Evolutionary conservation across 495 filamentous ascomycete genomes (phyloP).

Genomic region (Aspergillus conjunctus): DNA sequence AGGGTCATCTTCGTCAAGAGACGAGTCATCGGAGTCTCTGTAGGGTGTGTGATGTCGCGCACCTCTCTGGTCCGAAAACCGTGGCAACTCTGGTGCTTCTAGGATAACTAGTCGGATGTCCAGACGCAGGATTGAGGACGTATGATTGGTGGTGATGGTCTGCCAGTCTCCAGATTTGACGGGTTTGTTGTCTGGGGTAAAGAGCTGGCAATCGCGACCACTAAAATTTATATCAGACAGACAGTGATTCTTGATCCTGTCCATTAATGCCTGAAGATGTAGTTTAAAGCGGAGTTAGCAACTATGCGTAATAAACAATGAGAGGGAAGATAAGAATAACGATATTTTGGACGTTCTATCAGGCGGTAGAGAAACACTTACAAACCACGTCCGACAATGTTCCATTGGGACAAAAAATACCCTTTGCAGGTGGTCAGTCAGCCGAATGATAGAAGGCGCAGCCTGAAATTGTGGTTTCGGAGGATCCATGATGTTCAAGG

Average conservation of each 20-base stretch:
- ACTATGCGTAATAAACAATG: background rate
- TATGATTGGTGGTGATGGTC: background rate
- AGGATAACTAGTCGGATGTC: background rate
- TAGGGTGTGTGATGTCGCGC: background rate
- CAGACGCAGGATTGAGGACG: background rate
- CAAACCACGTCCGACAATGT: conserved; percentile 7
- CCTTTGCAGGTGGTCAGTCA: background rate
- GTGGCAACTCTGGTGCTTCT: background rate
- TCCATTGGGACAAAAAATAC: conserved; percentile 10
- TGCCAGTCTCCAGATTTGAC: background rate
- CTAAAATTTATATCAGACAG: background rate
- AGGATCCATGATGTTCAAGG: conserved; percentile 7
- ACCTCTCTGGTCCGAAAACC: background rate
- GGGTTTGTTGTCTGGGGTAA: background rate
- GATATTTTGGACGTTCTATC: background rate
- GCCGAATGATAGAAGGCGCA: background rate
- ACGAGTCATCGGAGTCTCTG: background rate
- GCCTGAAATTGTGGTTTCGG: background rate
- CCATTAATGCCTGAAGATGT: background rate
- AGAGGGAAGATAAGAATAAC: background rate
- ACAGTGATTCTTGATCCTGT: background rate
- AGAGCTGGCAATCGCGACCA: background rate
- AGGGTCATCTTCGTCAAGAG: background rate
- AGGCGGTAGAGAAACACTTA: background rate
- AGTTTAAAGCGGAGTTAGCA: background rate